Evolutionary conservation across 805 yeast genomes (phyloP), one percentile per base, ranked within the genome.

Genomic region (Candida vartiovaarae): DNA sequence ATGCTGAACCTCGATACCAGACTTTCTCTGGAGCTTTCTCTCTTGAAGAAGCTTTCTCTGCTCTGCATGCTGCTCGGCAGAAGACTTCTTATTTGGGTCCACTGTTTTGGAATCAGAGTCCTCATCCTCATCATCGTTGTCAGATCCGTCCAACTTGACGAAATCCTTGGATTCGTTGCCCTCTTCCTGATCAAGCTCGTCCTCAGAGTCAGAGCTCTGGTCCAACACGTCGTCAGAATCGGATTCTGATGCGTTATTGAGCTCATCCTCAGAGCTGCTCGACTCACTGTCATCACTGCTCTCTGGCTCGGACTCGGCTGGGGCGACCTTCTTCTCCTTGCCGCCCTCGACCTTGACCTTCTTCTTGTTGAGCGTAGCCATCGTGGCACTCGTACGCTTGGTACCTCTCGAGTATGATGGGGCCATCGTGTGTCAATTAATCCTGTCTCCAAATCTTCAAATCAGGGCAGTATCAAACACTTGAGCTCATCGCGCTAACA

Each of bases 1-100:
- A 52, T 78, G 76, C 63, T 86, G 88, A 40, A 91, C 89, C 64
- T 84, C 86, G 32, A 68, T 67, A 56, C 97, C 98, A n/a, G 93
- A 76, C 60, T 84, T 86, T 69, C 96, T 80, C 60, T 81, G 79
- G 51, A 87, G 68, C 64, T 90, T 91, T 66, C 99, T 80, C 61
- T 90, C 96, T 45, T 78, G 77, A 33, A 84, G 71, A 33, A 82
- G 60, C 56, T 80, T 80, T 62, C 82, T 82, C 66, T 91, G 96
- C 61, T 87, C 96, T 28, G 81, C 81, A 60, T 87, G 95, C 53
- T 77, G 79, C 59, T 82, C 88, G 43, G 70, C 76, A 1, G 86
- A 76, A 50, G 72, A 66, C 44, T 72, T 72, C 47, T 70, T 73
- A 30, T 61, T 56, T 27, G 64, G 65, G 8, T 56, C 56, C 3